A percentile compares a stretch with the other conserved stretches of the same genome.
These are phyloP conservation scores for Carex myosuroides DNA, from an alignment of 176 grass and related monocot genomes.

Conservation along the genomic window DNA sequence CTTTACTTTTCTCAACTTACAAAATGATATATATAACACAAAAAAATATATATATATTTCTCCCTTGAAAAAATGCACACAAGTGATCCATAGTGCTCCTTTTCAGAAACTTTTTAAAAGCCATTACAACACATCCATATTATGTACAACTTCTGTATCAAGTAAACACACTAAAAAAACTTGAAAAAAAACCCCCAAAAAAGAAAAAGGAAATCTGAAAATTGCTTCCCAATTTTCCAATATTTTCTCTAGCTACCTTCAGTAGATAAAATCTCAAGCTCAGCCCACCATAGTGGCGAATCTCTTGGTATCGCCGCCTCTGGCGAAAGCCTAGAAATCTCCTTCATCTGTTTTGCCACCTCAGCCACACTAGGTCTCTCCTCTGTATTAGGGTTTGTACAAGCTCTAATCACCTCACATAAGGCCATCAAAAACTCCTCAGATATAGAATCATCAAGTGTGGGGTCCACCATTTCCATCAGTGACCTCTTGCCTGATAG, in stretches of 20 bases:
- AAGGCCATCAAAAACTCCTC: conserved; percentile 34
- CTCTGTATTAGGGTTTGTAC: conserved; percentile 28
- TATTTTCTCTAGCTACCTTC: conserved; percentile 11
- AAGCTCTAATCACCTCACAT: conserved; percentile 43
- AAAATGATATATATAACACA: background rate
- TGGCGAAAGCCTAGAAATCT: conserved; percentile 31
- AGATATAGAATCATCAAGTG: conserved; percentile 42
- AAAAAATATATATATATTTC: background rate
- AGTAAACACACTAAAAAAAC: background rate
- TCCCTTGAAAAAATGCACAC: background rate
- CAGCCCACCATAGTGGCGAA: conserved; percentile 75
- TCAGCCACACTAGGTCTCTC: conserved; percentile 37
- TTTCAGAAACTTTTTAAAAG: background rate
- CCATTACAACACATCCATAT: background rate
- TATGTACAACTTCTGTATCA: conserved; percentile 8
- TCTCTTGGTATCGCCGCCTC: conserved; percentile 36
- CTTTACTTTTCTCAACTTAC: background rate
- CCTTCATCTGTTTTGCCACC: conserved; percentile 36
- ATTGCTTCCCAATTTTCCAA: background rate
- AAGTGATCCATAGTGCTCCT: background rate
- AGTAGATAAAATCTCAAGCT: conserved; percentile 53
- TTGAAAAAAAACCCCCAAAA: background rate
- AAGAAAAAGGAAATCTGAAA: background rate
- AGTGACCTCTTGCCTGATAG: conserved; percentile 52
- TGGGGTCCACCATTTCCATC: conserved; percentile 46